Conservation (phyloP, 805 yeast species). For the Kazachstania psychrophila region DNA sequence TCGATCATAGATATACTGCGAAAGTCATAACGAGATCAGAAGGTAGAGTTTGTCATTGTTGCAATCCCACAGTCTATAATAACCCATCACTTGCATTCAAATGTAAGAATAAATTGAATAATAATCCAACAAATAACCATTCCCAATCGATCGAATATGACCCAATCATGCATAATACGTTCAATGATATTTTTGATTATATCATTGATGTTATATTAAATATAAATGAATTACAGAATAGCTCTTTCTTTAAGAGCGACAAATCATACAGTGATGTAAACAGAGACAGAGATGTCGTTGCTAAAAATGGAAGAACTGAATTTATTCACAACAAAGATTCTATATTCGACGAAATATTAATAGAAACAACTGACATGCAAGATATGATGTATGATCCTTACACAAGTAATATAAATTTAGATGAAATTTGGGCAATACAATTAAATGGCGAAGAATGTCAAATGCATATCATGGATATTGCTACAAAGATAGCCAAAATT, state of each 20-base stretch:
- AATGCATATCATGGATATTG: conserved; percentile 20
- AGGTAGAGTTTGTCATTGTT: conserved; percentile 29
- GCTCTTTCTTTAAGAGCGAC: background rate
- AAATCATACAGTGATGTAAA: background rate
- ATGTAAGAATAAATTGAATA: conserved; percentile 18
- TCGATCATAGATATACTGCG: conserved; percentile 42
- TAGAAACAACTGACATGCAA: background rate
- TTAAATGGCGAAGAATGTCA: conserved; percentile 21
- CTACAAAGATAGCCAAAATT: conserved; percentile 15
- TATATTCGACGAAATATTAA: conserved; percentile 1
- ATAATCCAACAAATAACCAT: conserved; percentile 3
- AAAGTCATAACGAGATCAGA: conserved; percentile 23
- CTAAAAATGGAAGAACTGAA: background rate
- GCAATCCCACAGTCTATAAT: conserved; percentile 21
- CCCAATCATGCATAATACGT: conserved; percentile 7
- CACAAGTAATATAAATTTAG: conserved; percentile 7
- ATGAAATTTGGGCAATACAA: conserved; percentile 20
- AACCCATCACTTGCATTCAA: conserved; percentile 11
- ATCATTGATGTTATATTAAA: conserved; percentile 17
- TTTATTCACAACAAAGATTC: background rate
- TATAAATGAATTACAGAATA: conserved; percentile 6
- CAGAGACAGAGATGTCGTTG: background rate
- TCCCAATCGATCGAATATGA: conserved; percentile 2
- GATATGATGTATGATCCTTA: conserved; percentile 5
- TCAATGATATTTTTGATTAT: conserved; percentile 20